Evolutionary conservation across 345 rosid species (phyloP), one percentile per base, ranked within the genome.

Genomic region (Populus tremula): DNA sequence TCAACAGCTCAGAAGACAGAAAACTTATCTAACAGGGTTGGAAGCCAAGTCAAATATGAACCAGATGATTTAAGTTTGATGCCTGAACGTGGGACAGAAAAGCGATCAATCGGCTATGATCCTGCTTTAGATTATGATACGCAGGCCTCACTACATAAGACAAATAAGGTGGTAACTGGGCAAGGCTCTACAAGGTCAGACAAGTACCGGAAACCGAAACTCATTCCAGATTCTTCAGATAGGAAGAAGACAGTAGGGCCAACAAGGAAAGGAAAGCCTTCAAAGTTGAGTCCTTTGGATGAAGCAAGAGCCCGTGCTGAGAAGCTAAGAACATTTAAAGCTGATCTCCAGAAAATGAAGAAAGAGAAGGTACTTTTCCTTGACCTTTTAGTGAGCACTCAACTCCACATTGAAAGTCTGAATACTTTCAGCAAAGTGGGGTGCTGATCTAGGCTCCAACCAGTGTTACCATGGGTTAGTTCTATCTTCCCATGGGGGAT

Each of bases 281-380:
- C 98, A 67, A 94, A 94, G 80, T 77, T 86, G 83, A 91, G 94
- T 77, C 95, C 97, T 80, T 80, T 89, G 85, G 98, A 96, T 73
- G 99, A 94, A 89, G 98, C 98, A 70, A 88, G 75, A 83, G 95
- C 90, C 23, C 98, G 99, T 33, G 99, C 99, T 75, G 98, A 96
- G 80, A 90, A 81, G 82, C 90, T 96, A 68, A 92, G 99, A 82
- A 85, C 80, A 65, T 96, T 83, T 77, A 96, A 96, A 88, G 97
- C 97, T 82, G 99, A 96, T 81, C 92, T 96, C 73, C 93, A 88
- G 93, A 94, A 94, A 85, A 76, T 96, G 84, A 96, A 92, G 88
- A 96, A 92, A 86, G 97, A 94, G 82, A 92, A 90, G 94, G 98
- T 96, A 82, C 81, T 72, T 78, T 56, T 43, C 70, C 25, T 56